A percentile compares a stretch with the other conserved stretches of the same genome.
These are phyloP conservation scores for Bolboschoenoplectus hybrid DNA, from an alignment of 202 grass and related monocot genomes.

Conservation along the genomic window DNA sequence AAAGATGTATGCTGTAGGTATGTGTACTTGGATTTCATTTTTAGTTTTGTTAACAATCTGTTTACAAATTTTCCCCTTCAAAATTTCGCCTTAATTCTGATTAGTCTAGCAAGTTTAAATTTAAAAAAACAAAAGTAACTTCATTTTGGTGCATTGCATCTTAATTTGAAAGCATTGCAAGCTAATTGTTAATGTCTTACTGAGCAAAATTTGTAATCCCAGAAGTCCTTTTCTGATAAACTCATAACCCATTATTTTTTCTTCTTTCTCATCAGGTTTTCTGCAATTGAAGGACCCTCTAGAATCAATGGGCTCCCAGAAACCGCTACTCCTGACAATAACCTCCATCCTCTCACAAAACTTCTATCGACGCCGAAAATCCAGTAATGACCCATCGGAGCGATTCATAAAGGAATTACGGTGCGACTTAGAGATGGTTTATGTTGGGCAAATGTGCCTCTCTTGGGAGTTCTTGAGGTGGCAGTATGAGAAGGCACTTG, in stretches of 20 bases:
- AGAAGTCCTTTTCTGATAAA: neutral
- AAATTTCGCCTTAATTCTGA: neutral
- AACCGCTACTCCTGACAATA: slow-evolving; percentile 58
- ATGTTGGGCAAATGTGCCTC: slow-evolving; percentile 88
- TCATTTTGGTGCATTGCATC: slow-evolving; percentile 8
- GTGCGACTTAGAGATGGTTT: slow-evolving; percentile 79
- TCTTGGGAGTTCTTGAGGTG: slow-evolving; percentile 97
- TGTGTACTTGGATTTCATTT: slow-evolving; percentile 26
- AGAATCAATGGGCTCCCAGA: slow-evolving; percentile 54
- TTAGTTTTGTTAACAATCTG: neutral
- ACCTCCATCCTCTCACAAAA: slow-evolving; percentile 76
- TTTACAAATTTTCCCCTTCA: neutral
- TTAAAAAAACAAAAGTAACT: neutral
- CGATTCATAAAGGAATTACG: slow-evolving; percentile 75
- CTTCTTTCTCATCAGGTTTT: slow-evolving; percentile 59
- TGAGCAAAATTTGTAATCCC: neutral
- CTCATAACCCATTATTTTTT: neutral
- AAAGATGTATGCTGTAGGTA: slow-evolving; percentile 99
- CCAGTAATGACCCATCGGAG: slow-evolving; percentile 58
- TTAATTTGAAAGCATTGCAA: neutral
- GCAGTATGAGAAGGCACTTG: slow-evolving; percentile 82
- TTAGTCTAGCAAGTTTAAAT: neutral
- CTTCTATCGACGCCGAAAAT: slow-evolving; percentile 54
- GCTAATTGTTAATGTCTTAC: neutral
- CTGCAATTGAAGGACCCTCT: slow-evolving; percentile 76